Evolutionary conservation across 2,329 filamentous ascomycete species (phyloP).

Genomic region (Chaetomiaceae sp.): DNA sequence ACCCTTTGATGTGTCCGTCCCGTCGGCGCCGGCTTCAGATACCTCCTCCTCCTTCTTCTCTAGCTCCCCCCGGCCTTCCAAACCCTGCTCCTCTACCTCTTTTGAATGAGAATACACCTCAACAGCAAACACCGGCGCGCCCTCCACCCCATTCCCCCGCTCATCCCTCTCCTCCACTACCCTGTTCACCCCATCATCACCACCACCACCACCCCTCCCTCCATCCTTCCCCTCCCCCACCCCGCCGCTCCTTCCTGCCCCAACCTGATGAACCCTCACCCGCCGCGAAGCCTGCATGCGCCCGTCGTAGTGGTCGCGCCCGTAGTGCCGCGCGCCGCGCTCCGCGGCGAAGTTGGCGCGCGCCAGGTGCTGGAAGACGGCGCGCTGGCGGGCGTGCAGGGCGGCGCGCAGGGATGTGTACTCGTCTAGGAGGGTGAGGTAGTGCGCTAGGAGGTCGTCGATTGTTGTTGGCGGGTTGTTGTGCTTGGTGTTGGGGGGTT

Average conservation of each 20-base stretch:
- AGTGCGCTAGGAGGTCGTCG: conserved; percentile 58
- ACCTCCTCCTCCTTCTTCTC: conserved; percentile 7
- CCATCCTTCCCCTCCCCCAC: neutral
- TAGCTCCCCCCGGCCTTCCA: neutral
- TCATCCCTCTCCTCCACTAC: neutral
- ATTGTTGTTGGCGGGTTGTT: conserved; percentile 36
- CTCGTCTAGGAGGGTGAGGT: conserved; percentile 59
- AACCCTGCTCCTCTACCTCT: neutral
- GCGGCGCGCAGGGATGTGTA: conserved; percentile 55
- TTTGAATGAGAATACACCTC: neutral
- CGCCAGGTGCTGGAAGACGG: conserved; percentile 56
- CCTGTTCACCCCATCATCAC: no score
- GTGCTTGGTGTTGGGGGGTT: neutral
- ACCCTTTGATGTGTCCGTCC: no score
- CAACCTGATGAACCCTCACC: conserved; percentile 32
- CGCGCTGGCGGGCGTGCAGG: conserved; percentile 48
- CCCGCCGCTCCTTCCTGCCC: neutral
- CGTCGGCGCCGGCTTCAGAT: no score
- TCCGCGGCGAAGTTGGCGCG: conserved; percentile 69
- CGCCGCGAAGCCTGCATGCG: conserved; percentile 59
- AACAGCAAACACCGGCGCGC: conserved; percentile 2
- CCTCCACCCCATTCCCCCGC: neutral
- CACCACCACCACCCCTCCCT: neutral
- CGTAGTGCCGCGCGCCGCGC: conserved; percentile 54
- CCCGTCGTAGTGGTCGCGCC: conserved; percentile 64